Evolutionary conservation across 2,329 filamentous ascomycete species (phyloP).

Genomic region (Penicillium glabrum): DNA sequence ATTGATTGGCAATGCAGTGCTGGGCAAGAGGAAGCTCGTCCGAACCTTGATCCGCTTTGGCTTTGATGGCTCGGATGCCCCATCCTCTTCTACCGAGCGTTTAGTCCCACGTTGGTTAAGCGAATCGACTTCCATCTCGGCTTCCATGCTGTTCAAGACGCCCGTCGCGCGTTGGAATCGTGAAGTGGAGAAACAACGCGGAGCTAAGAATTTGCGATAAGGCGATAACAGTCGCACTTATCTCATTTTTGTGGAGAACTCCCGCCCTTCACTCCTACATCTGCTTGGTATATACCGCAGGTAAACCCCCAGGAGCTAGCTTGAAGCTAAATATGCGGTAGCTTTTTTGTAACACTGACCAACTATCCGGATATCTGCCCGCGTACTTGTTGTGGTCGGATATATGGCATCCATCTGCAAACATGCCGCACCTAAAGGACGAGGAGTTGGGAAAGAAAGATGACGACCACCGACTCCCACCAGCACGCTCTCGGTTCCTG

Average conservation of each 20-base stretch:
- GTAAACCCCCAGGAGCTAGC: not conserved
- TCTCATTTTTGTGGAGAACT: constrained; percentile 1
- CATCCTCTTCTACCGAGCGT: constrained; percentile 49
- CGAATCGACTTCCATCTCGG: constrained; percentile 47
- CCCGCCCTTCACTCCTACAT: not conserved
- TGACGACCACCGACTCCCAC: constrained; percentile 55
- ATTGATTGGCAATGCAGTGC: not conserved
- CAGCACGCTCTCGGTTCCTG: constrained; percentile 31
- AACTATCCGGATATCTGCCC: not conserved
- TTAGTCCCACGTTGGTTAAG: constrained; percentile 45
- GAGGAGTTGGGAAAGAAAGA: constrained; percentile 66
- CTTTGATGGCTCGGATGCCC: constrained; percentile 30
- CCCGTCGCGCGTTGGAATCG: constrained; percentile 11
- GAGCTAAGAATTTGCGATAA: constrained; percentile 16
- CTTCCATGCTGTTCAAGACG: constrained; percentile 27
- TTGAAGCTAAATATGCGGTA: not conserved
- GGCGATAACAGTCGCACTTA: constrained; percentile 2
- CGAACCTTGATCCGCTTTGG: constrained; percentile 51
- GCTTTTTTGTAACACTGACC: not conserved
- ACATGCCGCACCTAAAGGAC: constrained; percentile 51
- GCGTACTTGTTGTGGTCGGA: not conserved
- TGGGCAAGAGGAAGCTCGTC: not conserved
- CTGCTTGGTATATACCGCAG: not conserved
- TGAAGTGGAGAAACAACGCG: constrained; percentile 17
- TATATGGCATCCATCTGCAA: constrained; percentile 30